Evolutionary conservation across 129 eudicot species (phyloP).

Genomic region (carrot (Daucus carota)): DH1_v3.0 NC_030381.2:33025001-33025500

Average conservation of each 20-base stretch:
- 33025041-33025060: slow-evolving; percentile 19
- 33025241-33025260: not conserved
- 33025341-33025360: slow-evolving; percentile 75
- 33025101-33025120: slow-evolving; percentile 97
- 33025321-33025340: slow-evolving; percentile 9
- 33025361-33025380: slow-evolving; percentile 87
- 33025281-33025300: not conserved
- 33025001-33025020: too few relatives aligned
- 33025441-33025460: not conserved
- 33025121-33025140: not conserved
- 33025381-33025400: slow-evolving; percentile 62
- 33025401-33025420: slow-evolving; percentile 35
- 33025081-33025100: slow-evolving; percentile 99
- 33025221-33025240: not conserved
- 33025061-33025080: slow-evolving; percentile 99
- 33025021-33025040: not conserved
- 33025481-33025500: not conserved
- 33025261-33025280: not conserved
- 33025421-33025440: not conserved
- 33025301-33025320: not conserved
- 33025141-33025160: not conserved
- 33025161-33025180: not conserved
- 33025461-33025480: not conserved
- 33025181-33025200: not conserved
- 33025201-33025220: not conserved